phyloP scores from a whole-genome alignment of 2,329 filamentous ascomycete genomes.

The Cladosporium sp. region DNA sequence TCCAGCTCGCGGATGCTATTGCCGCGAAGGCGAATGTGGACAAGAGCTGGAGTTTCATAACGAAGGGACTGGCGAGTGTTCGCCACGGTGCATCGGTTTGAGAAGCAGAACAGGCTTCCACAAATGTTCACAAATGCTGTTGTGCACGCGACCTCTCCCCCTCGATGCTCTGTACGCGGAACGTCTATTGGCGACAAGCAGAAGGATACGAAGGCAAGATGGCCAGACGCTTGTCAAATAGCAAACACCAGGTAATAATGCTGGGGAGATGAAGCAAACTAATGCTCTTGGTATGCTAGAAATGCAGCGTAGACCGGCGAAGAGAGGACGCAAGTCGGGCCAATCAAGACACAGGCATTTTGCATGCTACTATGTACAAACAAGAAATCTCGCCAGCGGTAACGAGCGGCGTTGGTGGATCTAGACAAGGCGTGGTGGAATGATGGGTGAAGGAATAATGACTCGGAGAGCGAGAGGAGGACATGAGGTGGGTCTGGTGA shows the following conservation, averaged over 20 bases:
- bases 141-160: too few species aligned
- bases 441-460: background rate
- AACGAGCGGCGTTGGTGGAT: background rate
- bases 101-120: too few species aligned
- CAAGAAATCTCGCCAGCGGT: background rate
- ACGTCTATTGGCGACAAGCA: too few species aligned
- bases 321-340: background rate
- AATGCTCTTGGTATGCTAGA: too few species aligned
- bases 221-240: too few species aligned
- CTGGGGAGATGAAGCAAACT: too few species aligned
- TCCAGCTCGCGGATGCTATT: conserved; percentile 7
- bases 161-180: too few species aligned
- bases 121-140: too few species aligned
- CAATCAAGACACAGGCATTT: background rate
- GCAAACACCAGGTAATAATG: too few species aligned
- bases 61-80: background rate
- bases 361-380: background rate
- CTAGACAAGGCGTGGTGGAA: background rate
- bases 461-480: too few species aligned
- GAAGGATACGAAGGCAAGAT: too few species aligned
- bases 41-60: background rate
- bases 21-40: background rate
- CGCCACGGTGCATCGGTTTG: background rate
- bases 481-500: too few species aligned
- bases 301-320: background rate